Evolutionary conservation across 257 asterid species (phyloP).

Genomic region (Solanum chmielewskii): DNA sequence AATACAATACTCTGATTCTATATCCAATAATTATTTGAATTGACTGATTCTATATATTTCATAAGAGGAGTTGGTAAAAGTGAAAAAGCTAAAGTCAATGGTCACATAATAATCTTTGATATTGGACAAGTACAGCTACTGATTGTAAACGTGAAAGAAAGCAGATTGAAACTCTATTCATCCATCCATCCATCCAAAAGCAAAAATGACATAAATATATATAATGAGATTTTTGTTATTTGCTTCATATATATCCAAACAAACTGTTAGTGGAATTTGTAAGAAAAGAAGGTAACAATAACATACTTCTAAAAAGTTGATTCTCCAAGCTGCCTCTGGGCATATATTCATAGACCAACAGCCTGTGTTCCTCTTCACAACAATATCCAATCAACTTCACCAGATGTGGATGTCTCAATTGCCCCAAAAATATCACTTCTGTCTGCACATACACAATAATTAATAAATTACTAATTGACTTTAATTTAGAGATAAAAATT

Average conservation of each 20-base stretch:
- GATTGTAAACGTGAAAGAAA: neutral
- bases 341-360: conserved; percentile 84
- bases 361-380: conserved; percentile 89
- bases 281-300: neutral
- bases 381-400: conserved; percentile 94
- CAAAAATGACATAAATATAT: no score
- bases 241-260: no score
- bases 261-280: neutral
- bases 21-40: neutral
- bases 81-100: neutral
- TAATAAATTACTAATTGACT: no score
- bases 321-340: conserved; percentile 94
- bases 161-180: neutral
- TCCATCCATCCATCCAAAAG: neutral
- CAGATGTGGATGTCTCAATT: conserved; percentile 70
- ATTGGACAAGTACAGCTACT: neutral
- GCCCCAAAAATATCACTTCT: conserved; percentile 79
- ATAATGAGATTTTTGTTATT: no score
- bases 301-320: conserved; percentile 80
- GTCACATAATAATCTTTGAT: neutral
- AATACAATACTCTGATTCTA: neutral
- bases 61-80: neutral
- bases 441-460: conserved; percentile 29
- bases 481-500: no score
- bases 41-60: neutral